Evolutionary conservation across 352 stramenopile species (phyloP).

Genomic region (Globisporangium lucens): DNA sequence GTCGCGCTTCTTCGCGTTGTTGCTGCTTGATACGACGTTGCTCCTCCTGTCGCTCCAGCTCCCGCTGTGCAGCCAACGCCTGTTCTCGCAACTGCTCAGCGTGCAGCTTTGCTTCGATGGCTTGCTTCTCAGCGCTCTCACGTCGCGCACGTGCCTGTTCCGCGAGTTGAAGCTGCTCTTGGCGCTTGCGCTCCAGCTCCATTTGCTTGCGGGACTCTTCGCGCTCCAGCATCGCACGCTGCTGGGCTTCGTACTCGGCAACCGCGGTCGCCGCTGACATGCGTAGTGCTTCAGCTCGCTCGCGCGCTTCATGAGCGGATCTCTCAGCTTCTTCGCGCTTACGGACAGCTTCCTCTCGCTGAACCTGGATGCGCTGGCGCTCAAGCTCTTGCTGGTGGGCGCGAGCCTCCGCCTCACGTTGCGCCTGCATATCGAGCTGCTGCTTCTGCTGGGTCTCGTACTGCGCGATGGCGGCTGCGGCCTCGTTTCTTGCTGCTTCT

Average conservation of each 20-base stretch:
- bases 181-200: slow-evolving; percentile 55
- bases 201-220: slow-evolving; percentile 59
- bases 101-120: slow-evolving; percentile 45
- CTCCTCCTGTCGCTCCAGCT: slow-evolving; percentile 58
- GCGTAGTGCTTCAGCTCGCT: slow-evolving; percentile 60
- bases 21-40: slow-evolving; percentile 37
- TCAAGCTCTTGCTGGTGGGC: slow-evolving; percentile 28
- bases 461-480: slow-evolving; percentile 33
- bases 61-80: slow-evolving; percentile 48
- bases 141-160: slow-evolving; percentile 47
- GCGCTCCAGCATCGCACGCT: slow-evolving; percentile 50
- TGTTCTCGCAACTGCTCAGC: slow-evolving; percentile 57
- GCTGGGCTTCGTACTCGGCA: slow-evolving; percentile 61
- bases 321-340: slow-evolving; percentile 60
- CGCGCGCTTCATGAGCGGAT: slow-evolving; percentile 50
- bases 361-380: slow-evolving; percentile 41
- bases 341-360: slow-evolving; percentile 43
- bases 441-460: slow-evolving; percentile 53
- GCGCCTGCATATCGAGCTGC: slow-evolving; percentile 30
- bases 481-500: slow-evolving; percentile 40
- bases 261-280: slow-evolving; percentile 59
- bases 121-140: slow-evolving; percentile 55
- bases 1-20: slow-evolving; percentile 45
- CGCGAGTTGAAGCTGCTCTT: slow-evolving; percentile 55
- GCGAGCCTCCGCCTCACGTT: slow-evolving; percentile 31